Evolutionary conservation across 305 asterid species (phyloP), one percentile per base, ranked within the genome.

Genomic region (Solanum hybrid): DNA sequence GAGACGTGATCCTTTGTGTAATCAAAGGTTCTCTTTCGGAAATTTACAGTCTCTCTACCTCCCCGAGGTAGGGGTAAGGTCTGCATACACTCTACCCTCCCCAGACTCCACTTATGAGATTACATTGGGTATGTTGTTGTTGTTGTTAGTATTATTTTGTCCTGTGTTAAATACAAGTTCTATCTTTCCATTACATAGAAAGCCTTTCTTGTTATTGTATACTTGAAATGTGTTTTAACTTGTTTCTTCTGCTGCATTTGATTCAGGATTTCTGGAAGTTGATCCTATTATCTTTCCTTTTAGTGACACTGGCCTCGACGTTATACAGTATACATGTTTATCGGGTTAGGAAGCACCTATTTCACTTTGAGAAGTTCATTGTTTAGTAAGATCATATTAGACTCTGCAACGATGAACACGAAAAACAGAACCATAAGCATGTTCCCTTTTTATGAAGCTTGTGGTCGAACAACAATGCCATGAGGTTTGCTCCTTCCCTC

Each of bases 181-280:
- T 35, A 31, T 66, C 17, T 29, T n/a, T 69, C 37, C 14, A 66
- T 24, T 79, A 81, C 12, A 5, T n/a, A 29, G 3, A 64, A 66
- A 87, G n/a, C 5, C 4, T 38, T 66, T 69, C 19, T 19, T 26
- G 81, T 80, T 19, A 79, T 80, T 31, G 40, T 3, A 35, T 26
- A 26, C 37, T 75, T 24, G 76, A 9, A 45, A 15, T 51, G 22
- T 29, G 87, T 10, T 15, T 11, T 60, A 34, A 29, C 31, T 10
- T 85, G 10, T 32, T 29, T 35, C 10, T 11, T 75, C 17, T 72
- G 34, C 42, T 76, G 78, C 87, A 40, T 85, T 80, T 87, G 88
- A 27, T 42, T 27, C 88, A 95, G 98, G 98, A 94, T 78, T 97
- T 95, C 91, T 94, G 98, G 99, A 90, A 94, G 91, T 88, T 97